These are phyloP conservation scores for Piedraia hortae DNA, from an alignment of 2,329 filamentous ascomycete species.

Conservation along the genomic window DNA sequence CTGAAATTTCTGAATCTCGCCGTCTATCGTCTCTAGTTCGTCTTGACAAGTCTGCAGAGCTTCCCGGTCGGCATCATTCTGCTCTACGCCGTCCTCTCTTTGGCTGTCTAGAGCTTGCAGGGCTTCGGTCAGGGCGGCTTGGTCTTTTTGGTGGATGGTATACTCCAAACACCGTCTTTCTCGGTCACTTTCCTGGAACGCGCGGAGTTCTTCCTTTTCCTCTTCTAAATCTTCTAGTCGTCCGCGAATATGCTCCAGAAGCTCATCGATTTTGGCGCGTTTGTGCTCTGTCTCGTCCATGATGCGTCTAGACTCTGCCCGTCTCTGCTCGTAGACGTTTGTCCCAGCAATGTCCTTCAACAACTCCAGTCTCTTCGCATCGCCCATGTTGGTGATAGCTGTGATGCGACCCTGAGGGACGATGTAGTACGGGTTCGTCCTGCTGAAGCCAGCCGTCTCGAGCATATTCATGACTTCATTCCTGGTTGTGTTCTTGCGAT, in stretches of 20 bases:
- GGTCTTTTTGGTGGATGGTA: conserved; percentile 74
- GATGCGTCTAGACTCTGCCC: conserved; percentile 79
- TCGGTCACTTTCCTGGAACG: conserved; percentile 81
- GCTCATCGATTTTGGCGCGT: conserved; percentile 75
- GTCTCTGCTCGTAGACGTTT: conserved; percentile 80
- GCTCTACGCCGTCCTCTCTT: conserved; percentile 57
- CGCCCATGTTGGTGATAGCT: conserved; percentile 94
- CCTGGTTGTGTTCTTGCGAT: conserved; percentile 89
- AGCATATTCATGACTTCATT: conserved; percentile 83
- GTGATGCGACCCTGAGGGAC: conserved; percentile 94
- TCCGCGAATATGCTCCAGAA: conserved; percentile 75
- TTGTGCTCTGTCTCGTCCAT: conserved; percentile 95
- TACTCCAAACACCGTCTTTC: conserved; percentile 84
- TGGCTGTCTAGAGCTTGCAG: conserved; percentile 63
- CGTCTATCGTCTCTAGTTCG: conserved; percentile 47
- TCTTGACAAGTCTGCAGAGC: conserved; percentile 47
- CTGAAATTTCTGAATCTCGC: conserved; percentile 50
- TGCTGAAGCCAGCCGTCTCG: conserved; percentile 85
- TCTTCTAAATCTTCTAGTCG: conserved; percentile 73
- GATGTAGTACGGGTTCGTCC: conserved; percentile 96
- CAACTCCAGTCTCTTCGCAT: conserved; percentile 63
- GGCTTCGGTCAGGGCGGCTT: conserved; percentile 47
- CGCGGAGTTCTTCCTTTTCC: conserved; percentile 84
- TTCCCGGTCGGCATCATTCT: conserved; percentile 53
- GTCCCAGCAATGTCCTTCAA: conserved; percentile 97